phyloP scores from a whole-genome alignment of 2,329 filamentous ascomycete species.

The Cercospora zeae-maydis region DNA sequence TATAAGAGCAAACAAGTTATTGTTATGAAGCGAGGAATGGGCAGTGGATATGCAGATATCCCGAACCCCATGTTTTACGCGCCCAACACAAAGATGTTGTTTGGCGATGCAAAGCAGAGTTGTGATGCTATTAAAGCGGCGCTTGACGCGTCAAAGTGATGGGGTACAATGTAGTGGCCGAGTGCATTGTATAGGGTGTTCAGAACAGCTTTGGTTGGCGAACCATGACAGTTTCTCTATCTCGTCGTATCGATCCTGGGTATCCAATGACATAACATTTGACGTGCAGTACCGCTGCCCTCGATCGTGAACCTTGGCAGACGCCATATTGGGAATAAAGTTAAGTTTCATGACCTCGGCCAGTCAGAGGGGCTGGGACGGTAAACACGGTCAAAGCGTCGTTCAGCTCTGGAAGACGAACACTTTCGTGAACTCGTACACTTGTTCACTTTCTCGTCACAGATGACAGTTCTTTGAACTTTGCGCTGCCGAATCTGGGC shows the following conservation, averaged over 20 bases:
- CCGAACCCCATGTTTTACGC: conserved; percentile 82
- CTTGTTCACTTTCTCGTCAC: neutral
- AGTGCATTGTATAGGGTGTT: neutral
- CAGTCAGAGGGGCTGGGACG: conserved; percentile 8
- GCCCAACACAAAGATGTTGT: conserved; percentile 79
- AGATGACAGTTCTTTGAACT: neutral
- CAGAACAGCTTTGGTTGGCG: neutral
- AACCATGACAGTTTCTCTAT: neutral
- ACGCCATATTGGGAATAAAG: conserved; percentile 6
- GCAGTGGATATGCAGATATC: conserved; percentile 84
- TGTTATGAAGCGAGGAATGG: conserved; percentile 88
- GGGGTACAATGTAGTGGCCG: neutral
- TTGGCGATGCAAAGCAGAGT: conserved; percentile 74
- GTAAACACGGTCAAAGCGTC: conserved; percentile 3
- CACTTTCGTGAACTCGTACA: neutral
- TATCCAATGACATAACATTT: too few species aligned
- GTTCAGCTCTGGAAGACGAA: neutral
- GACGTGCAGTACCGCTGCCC: neutral
- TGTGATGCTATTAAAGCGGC: conserved; percentile 37
- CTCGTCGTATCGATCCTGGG: too few species aligned
- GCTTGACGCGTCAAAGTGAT: conserved; percentile 26
- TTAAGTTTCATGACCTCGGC: conserved; percentile 8
- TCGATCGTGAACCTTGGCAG: neutral
- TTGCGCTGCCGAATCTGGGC: neutral
- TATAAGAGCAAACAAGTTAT: conserved; percentile 94